phyloP scores from a whole-genome alignment of 805 yeast species.

The Hanseniaspora guilliermondii region DNA sequence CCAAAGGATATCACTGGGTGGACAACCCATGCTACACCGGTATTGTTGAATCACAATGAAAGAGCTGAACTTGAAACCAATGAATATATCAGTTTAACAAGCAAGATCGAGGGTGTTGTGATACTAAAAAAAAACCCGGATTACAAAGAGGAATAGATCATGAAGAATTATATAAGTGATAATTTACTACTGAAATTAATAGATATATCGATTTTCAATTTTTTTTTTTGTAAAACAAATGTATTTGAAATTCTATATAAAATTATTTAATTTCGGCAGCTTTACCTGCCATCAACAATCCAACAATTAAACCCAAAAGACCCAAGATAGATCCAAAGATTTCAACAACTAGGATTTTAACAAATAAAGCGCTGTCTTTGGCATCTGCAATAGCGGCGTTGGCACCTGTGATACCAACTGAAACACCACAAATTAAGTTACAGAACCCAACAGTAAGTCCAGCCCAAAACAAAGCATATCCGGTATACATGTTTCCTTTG shows the following conservation, averaged over 20 bases:
- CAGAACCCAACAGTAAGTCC: slow-evolving; percentile 90
- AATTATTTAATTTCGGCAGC: slow-evolving; percentile 69
- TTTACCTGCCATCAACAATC: slow-evolving; percentile 91
- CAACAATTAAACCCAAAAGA: slow-evolving; percentile 89
- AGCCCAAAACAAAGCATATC: slow-evolving; percentile 94
- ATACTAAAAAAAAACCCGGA: slow-evolving; percentile 86
- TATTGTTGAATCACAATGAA: slow-evolving; percentile 82
- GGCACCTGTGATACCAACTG: slow-evolving; percentile 94
- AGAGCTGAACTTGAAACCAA: slow-evolving; percentile 87
- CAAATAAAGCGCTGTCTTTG: slow-evolving; percentile 88
- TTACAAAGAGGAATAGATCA: slow-evolving; percentile 46
- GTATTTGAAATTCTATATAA: neutral
- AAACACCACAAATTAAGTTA: slow-evolving; percentile 89
- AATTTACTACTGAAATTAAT: neutral
- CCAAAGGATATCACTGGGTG: slow-evolving; percentile 98
- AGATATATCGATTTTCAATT: neutral
- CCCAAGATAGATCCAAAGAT: slow-evolving; percentile 96
- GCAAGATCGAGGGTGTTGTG: slow-evolving; percentile 83
- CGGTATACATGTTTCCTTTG: slow-evolving; percentile 83
- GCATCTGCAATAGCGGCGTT: slow-evolving; percentile 99
- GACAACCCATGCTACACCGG: slow-evolving; percentile 98
- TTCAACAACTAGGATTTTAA: slow-evolving; percentile 90
- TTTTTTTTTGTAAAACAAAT: neutral
- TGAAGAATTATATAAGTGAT: neutral
- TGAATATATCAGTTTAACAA: slow-evolving; percentile 73